Evolutionary conservation across 2,329 filamentous ascomycete species (phyloP).

Genomic region (Colletotrichum scovillei): DNA sequence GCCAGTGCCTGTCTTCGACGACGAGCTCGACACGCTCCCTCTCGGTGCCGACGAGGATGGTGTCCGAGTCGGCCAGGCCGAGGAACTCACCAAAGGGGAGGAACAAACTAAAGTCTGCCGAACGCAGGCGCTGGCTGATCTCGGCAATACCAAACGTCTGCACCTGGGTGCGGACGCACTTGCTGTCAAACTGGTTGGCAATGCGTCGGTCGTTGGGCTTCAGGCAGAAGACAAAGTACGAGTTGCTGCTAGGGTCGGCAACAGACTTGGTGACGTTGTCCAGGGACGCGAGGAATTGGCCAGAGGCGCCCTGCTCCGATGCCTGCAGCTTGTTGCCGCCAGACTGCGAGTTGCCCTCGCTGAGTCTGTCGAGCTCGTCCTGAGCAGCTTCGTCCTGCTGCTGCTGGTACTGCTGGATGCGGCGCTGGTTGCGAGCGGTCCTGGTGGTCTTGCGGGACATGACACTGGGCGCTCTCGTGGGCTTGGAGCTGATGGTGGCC

Average conservation of each 20-base stretch:
- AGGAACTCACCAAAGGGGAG: conserved; percentile 96
- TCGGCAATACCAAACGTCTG: conserved; percentile 97
- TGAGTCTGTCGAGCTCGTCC: conserved; percentile 61
- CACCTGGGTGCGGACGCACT: conserved; percentile 93
- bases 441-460: conserved; percentile 79
- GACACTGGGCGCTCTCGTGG: conserved; percentile 91
- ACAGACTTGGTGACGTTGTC: conserved; percentile 93
- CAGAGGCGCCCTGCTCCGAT: conserved; percentile 80
- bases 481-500: conserved; percentile 95
- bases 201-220: conserved; percentile 98
- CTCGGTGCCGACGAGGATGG: conserved; percentile 89
- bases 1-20: conserved; percentile 94
- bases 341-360: conserved; percentile 59
- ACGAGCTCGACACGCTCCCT: conserved; percentile 90
- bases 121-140: conserved; percentile 91
- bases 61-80: conserved; percentile 85
- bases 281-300: conserved; percentile 89
- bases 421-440: conserved; percentile 42
- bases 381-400: conserved; percentile 51
- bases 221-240: conserved; percentile 96
- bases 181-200: conserved; percentile 98
- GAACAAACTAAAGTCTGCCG: conserved; percentile 96
- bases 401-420: conserved; percentile 47
- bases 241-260: conserved; percentile 84
- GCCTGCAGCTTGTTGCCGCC: conserved; percentile 52